phyloP scores from a whole-genome alignment of 2,329 filamentous ascomycete species.

The Sarocladiaceae sp. region DNA sequence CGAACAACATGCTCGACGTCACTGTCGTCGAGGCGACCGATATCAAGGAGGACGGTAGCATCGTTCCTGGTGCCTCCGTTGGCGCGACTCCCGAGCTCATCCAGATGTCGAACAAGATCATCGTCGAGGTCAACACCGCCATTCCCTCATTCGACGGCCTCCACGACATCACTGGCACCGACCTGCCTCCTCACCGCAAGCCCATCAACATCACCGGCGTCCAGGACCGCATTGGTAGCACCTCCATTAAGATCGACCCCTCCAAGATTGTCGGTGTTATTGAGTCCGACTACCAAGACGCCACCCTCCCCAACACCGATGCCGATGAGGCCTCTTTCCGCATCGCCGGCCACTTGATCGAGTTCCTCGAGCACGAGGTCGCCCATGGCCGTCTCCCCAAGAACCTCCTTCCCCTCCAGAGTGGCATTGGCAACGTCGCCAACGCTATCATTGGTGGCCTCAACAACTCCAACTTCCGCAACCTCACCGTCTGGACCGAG shows the following conservation, averaged over 20 bases:
- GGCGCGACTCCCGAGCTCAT: conserved; percentile 82
- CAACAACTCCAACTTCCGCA: conserved; percentile 74
- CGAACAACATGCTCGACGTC: conserved; percentile 72
- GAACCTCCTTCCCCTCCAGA: conserved; percentile 77
- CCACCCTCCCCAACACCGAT: conserved; percentile 67
- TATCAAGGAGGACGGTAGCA: conserved; percentile 84
- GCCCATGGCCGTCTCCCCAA: conserved; percentile 69
- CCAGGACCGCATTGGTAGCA: conserved; percentile 81
- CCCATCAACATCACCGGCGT: conserved; percentile 82
- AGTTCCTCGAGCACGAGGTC: conserved; percentile 82
- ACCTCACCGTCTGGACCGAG: conserved; percentile 91
- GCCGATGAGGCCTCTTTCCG: conserved; percentile 68
- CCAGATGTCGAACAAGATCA: conserved; percentile 89
- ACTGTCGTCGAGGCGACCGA: conserved; percentile 82
- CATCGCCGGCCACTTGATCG: conserved; percentile 77
- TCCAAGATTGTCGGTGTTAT: conserved; percentile 81
- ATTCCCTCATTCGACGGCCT: conserved; percentile 81
- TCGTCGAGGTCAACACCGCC: conserved; percentile 88
- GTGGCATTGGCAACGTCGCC: conserved; percentile 88
- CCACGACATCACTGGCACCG: conserved; percentile 88
- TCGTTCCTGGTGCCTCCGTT: conserved; percentile 81
- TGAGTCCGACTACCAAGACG: conserved; percentile 79
- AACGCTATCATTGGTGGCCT: conserved; percentile 87
- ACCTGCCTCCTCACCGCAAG: conserved; percentile 74
- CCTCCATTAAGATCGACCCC: conserved; percentile 78